Percentiles rank a stretch among this genome's conserved stretches.
These are phyloP conservation scores for Ophiognomonia clavigignenti-juglandacearum DNA, from an alignment of 2,329 filamentous ascomycete genomes.

Conservation along the genomic window DNA sequence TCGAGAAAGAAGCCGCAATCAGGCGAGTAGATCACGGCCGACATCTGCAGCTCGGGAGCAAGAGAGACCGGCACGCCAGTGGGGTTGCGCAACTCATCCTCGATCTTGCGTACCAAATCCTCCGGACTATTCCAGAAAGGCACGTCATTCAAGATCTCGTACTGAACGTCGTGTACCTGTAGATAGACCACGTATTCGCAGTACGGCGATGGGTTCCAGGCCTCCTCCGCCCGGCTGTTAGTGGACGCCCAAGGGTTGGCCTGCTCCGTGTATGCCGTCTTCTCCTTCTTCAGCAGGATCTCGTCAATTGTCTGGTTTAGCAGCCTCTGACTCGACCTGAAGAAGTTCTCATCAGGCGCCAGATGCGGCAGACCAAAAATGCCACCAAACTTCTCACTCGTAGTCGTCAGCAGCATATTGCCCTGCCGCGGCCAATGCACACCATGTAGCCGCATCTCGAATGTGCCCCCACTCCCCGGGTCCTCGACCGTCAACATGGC, in stretches of 20 bases:
- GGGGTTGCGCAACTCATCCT: conserved; percentile 58
- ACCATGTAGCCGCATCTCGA: conserved; percentile 76
- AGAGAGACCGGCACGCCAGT: conserved; percentile 51
- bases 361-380: conserved; percentile 87
- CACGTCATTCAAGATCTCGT: conserved; percentile 26
- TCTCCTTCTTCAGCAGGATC: conserved; percentile 61
- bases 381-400: conserved; percentile 90
- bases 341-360: conserved; percentile 53
- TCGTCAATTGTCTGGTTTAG: conserved; percentile 69
- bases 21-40: conserved; percentile 60
- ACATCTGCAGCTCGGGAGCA: conserved; percentile 57
- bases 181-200: conserved; percentile 89
- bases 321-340: conserved; percentile 54
- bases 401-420: conserved; percentile 75
- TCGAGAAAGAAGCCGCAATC: conserved; percentile 65
- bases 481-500: conserved; percentile 71
- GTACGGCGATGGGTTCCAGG: conserved; percentile 59
- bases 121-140: conserved; percentile 27
- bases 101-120: conserved; percentile 48
- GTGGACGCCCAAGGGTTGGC: conserved; percentile 74
- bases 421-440: conserved; percentile 83
- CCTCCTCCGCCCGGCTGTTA: conserved; percentile 55
- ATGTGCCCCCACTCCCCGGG: conserved; percentile 62
- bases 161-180: conserved; percentile 59
- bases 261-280: conserved; percentile 48